Evolutionary conservation across 345 rosid genomes (phyloP).

Genomic region (Populus davidiana): DNA sequence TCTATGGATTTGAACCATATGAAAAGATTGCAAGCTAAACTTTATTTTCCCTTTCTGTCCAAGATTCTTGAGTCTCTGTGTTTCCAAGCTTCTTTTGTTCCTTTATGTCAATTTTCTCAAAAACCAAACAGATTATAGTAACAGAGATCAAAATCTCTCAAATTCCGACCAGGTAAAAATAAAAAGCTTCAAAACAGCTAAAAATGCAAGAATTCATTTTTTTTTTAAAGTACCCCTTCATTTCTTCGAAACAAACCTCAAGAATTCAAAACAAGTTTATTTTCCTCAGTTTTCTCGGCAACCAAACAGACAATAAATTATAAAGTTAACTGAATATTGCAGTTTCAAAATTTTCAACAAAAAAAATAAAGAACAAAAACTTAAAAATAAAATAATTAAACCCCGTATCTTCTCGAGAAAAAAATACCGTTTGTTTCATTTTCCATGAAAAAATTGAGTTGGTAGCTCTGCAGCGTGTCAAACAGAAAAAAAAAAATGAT

Average conservation of each 20-base stretch:
- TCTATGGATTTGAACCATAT: neutral
- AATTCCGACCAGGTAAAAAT: neutral
- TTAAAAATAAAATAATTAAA: neutral
- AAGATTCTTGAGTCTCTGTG: neutral
- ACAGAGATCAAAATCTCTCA: neutral
- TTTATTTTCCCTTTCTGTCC: neutral
- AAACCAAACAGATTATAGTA: slow-evolving; percentile 9
- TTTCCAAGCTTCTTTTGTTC: neutral
- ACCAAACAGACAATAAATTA: neutral
- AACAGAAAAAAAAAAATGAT: neutral
- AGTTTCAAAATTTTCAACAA: neutral
- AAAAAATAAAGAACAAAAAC: neutral
- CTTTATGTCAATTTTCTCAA: neutral
- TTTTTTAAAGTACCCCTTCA: neutral
- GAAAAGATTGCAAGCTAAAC: neutral
- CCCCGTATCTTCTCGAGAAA: neutral
- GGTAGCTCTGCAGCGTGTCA: too few relatives aligned
- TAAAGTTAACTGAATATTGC: neutral
- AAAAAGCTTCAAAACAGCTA: neutral
- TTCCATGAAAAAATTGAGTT: neutral
- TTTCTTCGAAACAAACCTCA: neutral
- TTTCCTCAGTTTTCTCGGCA: neutral
- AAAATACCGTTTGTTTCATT: neutral
- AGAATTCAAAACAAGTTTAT: neutral
- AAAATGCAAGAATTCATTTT: neutral